Conservation (phyloP, 139 green algal genomes). For the Zygnema cylindricum region DNA sequence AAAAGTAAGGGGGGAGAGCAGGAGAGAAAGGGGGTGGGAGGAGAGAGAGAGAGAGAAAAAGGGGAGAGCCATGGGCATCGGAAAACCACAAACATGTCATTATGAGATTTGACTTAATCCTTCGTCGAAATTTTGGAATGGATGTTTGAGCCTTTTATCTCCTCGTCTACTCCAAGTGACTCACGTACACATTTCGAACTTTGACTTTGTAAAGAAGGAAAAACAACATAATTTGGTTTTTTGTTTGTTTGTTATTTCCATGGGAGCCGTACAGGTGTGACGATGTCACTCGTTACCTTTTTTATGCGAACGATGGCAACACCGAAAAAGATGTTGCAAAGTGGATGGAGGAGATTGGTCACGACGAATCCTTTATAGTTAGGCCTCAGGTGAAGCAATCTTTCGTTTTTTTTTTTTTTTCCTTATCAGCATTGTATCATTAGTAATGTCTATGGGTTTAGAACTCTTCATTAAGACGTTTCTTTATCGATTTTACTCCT, state of each 20-base stretch:
- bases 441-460: neutral
- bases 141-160: too few relatives aligned
- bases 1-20: neutral
- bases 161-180: too few relatives aligned
- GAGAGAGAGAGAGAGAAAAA: neutral
- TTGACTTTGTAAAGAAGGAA: too few relatives aligned
- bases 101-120: too few relatives aligned
- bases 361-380: neutral
- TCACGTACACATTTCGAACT: too few relatives aligned
- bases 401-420: neutral
- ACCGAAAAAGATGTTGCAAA: neutral
- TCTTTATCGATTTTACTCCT: too few relatives aligned
- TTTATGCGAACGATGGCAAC: neutral
- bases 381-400: neutral
- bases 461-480: too few relatives aligned
- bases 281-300: neutral
- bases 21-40: neutral
- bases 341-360: slow-evolving; percentile 1
- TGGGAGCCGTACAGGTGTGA: neutral
- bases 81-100: too few relatives aligned
- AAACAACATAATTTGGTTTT: too few relatives aligned
- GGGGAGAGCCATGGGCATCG: too few relatives aligned
- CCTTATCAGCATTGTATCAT: neutral
- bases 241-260: too few relatives aligned
- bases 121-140: too few relatives aligned